Base-by-base conservation (phyloP, 2,329 filamentous ascomycete species). In the Fusarium anguioides region DNA sequence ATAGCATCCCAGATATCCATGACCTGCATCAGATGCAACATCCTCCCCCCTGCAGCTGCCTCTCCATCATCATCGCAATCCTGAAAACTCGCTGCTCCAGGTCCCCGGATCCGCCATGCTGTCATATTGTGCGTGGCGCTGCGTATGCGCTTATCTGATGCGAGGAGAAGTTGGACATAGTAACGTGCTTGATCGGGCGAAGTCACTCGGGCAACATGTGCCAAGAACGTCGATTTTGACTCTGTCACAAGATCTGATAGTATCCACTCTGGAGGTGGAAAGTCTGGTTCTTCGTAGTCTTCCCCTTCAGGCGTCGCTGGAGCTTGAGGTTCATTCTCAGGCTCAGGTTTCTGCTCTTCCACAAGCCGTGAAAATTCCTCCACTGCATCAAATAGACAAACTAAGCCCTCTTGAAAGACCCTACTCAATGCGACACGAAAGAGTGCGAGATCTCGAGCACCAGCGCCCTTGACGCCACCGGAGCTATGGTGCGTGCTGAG, bases 31-130 rank as follows among this genome's bases (percentile, higher is more conserved):
- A 99, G 82, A 80, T 97, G 93, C 61, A 98, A 79, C 74, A 99
- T 79, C 39, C 96, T 85, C 0, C 91, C 89, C 1, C 96, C 96
- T 0, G 96, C 96, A 8, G 96, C 96, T 24, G 92, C 92, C 83
- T 99, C 96, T 4, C 96, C 96, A 76, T 99, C 96, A 73, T 99
- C 96, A 73, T 99, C 92, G 75, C 91, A 97, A 79, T 99, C 96
- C 77, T 98, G 94, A 70, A 90, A 93, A 26, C 81, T 81, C 48
- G 84, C 66, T 79, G 81, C 56, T 82, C 81, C 80, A 0, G 79
- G 74, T 0, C 86, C 87, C 27, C 86, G 87, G 53, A 98, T 94
- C 12, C 96, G 87, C 92, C 94, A 98, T 2, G 95, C 95, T 20
- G 91, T 94, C 75, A 99, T 97, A 77, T 98, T 98, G 78, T 99